Evolutionary conservation across 2,329 filamentous ascomycete genomes (phyloP), one percentile per base, ranked within the genome.

Genomic region (Aspergillus quadricinctus): DNA sequence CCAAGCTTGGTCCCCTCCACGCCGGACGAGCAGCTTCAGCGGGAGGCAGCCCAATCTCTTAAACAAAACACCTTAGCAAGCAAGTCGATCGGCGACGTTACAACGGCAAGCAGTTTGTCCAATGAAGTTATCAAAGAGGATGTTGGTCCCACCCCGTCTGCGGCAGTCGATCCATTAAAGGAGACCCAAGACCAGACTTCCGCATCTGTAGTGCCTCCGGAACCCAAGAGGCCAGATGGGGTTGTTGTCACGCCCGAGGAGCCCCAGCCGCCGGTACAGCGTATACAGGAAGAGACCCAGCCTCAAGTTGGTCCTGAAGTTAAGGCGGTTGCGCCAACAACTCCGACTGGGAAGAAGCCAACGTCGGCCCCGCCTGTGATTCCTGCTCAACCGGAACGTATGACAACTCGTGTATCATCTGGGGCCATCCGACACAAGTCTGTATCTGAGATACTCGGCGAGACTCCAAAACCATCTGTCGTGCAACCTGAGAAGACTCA

Each of bases 341-440:
- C 61, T 41, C 62, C 65, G 8, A 57, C 58, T 41, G 61, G 65
- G n/a, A 69, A 66, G 52, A 69, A 73, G 25, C 61, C 55, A 14
- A 63, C 64, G 3, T 61, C 66, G 8, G 49, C 64, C 7, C 57
- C 57, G 6, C 63, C 63, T 37, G 59, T 61, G 54, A 73, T 29
- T 63, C 73, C 55, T 54, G 65, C 77, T 28, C 69, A 74, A 46
- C 65, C 74, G 4, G 81, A 82, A 63, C 80, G 86, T 29, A 88
- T 88, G 75, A 87, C 85, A 10, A 90, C 87, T 1, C 77, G 87
- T 63, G 85, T 89, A 23, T 85, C 86, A 3, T 89, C 88, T 9
- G 88, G 87, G 45, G 84, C 86, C 2, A 84, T 90, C 63, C 80
- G 84, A 58, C 84, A 88, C 52, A 90, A 89, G 66, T 89, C 87